Conservation (phyloP, 176 grass and related monocot species). For the Hyparrhenia diplandra region DNA sequence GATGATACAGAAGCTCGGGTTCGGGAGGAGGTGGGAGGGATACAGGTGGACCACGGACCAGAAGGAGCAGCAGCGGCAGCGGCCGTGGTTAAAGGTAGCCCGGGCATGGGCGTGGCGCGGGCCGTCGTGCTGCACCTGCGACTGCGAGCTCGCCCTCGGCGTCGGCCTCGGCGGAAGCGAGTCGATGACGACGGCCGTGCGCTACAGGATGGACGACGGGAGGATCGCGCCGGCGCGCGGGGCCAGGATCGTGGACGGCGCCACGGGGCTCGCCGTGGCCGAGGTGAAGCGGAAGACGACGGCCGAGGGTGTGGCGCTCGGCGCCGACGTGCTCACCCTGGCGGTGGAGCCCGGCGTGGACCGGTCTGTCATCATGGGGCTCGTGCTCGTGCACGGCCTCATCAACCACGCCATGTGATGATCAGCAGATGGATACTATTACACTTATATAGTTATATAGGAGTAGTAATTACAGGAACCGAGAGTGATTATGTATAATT, state of each 20-base stretch:
- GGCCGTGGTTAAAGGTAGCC: conserved; percentile 62
- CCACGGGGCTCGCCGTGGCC: conserved; percentile 58
- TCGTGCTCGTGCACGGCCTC: conserved; percentile 72
- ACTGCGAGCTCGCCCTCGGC: conserved; percentile 30
- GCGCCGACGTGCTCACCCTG: conserved; percentile 78
- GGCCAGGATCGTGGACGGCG: conserved; percentile 52
- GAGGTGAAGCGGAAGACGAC: conserved; percentile 88
- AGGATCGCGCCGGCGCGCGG: conserved; percentile 22
- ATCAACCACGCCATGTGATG: conserved; percentile 46
- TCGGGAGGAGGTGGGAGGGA: conserved; percentile 60
- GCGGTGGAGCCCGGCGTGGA: conserved; percentile 68
- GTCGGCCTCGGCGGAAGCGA: not conserved
- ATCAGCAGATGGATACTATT: not conserved
- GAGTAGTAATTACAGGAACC: no score
- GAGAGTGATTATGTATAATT: no score
- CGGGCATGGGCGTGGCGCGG: conserved; percentile 27
- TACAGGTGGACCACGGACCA: conserved; percentile 19
- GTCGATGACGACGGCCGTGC: conserved; percentile 12
- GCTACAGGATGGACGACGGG: conserved; percentile 51
- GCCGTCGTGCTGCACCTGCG: conserved; percentile 33
- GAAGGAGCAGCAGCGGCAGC: not conserved
- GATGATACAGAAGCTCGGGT: conserved; percentile 36
- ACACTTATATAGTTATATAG: no score
- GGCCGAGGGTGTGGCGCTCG: conserved; percentile 41
- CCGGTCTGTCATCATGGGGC: conserved; percentile 65